A percentile compares a stretch with the other conserved stretches of the same genome.
Conservation (phyloP, 371 early-diverging fungal genomes). For the Thermomucor indicae-seudaticae region DNA sequence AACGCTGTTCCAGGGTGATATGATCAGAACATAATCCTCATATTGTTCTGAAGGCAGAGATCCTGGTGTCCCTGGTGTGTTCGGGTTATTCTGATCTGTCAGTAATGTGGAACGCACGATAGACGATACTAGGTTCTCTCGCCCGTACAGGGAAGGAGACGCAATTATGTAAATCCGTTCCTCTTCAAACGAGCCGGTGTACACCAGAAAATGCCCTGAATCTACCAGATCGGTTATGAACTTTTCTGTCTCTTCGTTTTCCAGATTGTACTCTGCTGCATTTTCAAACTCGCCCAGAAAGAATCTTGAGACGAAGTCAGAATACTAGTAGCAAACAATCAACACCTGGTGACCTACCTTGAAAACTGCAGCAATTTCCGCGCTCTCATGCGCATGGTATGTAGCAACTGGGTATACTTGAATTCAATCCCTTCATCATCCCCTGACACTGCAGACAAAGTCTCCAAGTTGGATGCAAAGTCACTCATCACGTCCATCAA, state of each 20-base stretch:
- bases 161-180: slow-evolving; percentile 62
- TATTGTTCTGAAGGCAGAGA: slow-evolving; percentile 1
- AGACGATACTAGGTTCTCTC: slow-evolving; percentile 25
- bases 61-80: slow-evolving; percentile 12
- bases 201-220: slow-evolving; percentile 65
- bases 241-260: slow-evolving; percentile 35
- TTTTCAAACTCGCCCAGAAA: slow-evolving; percentile 69
- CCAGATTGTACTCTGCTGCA: slow-evolving; percentile 69
- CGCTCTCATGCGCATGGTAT: slow-evolving; percentile 61
- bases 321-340: neutral
- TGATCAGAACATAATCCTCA: slow-evolving; percentile 49
- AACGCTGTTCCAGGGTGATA: slow-evolving; percentile 55
- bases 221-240: slow-evolving; percentile 58
- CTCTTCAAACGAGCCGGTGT: slow-evolving; percentile 60
- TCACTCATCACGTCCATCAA: slow-evolving; percentile 41
- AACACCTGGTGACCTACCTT: slow-evolving; percentile 26
- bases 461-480: slow-evolving; percentile 32
- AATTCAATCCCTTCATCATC: slow-evolving; percentile 38
- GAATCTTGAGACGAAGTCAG: slow-evolving; percentile 25
- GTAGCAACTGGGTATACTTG: slow-evolving; percentile 55
- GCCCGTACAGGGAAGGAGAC: slow-evolving; percentile 36
- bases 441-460: slow-evolving; percentile 6
- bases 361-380: slow-evolving; percentile 61
- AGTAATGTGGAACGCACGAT: slow-evolving; percentile 29
- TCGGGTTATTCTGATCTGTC: slow-evolving; percentile 10